A percentile compares a stretch with the other conserved stretches of the same genome.
phyloP scores from a whole-genome alignment of 495 filamentous ascomycete genomes.

The Cenococcum geophilum region DNA sequence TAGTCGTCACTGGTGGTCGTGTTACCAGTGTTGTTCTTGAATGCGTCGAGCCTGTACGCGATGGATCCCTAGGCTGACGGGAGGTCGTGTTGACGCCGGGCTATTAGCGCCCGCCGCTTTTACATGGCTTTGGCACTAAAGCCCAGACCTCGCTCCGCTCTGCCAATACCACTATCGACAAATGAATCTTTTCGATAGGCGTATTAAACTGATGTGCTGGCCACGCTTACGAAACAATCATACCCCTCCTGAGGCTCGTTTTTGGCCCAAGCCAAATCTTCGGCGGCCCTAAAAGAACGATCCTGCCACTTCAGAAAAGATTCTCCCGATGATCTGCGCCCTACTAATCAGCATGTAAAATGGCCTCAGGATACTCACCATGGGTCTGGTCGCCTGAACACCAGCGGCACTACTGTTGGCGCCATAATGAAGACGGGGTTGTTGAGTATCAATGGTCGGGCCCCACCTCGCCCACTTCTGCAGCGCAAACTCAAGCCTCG shows the following conservation, averaged over 20 bases:
- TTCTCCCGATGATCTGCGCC: neutral
- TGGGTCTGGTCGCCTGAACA: constrained; percentile 24
- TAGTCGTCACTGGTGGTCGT: no score
- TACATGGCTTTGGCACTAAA: neutral
- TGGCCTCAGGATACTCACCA: constrained; percentile 11
- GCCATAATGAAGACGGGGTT: neutral
- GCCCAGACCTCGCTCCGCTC: no score
- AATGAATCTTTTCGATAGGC: no score
- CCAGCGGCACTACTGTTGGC: constrained; percentile 15
- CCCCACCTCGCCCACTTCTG: neutral
- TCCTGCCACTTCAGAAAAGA: neutral
- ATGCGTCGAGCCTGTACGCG: no score
- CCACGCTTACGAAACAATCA: no score
- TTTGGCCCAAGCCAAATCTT: neutral
- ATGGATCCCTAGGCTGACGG: no score
- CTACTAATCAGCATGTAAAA: constrained; percentile 12
- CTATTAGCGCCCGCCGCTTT: neutral
- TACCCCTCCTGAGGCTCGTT: constrained; percentile 1
- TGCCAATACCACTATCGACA: no score
- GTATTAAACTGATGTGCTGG: no score
- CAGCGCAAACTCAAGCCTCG: neutral
- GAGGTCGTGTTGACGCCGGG: no score
- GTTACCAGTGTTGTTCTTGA: no score
- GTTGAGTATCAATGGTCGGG: constrained; percentile 15
- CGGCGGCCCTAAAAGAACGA: neutral